Percentiles rank a stretch among this genome's conserved stretches.
These are phyloP conservation scores for Phialophora expanda DNA, from an alignment of 2,329 filamentous ascomycete genomes.

Conservation along the genomic window DNA sequence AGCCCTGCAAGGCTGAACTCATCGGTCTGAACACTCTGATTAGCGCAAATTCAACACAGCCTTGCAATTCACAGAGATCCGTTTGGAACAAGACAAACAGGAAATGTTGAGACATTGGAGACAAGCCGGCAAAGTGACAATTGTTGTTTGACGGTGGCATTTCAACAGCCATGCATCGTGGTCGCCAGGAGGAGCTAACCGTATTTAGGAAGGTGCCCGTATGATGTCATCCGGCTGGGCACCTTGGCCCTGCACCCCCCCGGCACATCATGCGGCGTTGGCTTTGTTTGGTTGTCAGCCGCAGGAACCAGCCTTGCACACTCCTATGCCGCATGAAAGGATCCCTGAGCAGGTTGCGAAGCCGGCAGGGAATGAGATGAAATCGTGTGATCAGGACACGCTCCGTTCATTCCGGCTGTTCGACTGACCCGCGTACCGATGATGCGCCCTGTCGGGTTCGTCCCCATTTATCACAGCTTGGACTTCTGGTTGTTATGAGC, in stretches of 20 bases:
- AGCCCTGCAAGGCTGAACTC: conserved; percentile 1
- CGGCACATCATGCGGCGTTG: conserved; percentile 4
- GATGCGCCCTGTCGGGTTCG: not conserved
- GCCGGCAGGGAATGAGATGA: not conserved
- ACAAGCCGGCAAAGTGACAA: not conserved
- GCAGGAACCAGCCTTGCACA: conserved; percentile 20
- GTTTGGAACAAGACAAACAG: conserved; percentile 3
- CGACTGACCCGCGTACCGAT: not conserved
- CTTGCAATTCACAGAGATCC: not conserved
- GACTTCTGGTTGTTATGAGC: conserved; percentile 22
- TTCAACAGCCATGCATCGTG: not conserved
- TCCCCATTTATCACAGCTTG: conserved; percentile 15
- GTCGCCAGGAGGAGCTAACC: not conserved
- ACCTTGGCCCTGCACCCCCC: not conserved
- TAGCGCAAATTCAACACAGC: not conserved
- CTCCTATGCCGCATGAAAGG: not conserved
- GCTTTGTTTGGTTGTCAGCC: conserved; percentile 10
- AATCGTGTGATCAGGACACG: conserved; percentile 3
- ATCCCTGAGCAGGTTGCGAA: not conserved
- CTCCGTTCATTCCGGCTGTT: not conserved
- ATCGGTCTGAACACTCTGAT: not conserved
- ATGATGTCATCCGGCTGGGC: not conserved
- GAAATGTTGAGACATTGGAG: not conserved
- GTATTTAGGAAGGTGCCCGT: not conserved
- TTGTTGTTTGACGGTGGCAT: conserved; percentile 8